A percentile compares a stretch with the other conserved stretches of the same genome.
Evolutionary conservation across 1,284 basidiomycete genomes (phyloP).

Genomic region (Leccinum insolens): DNA sequence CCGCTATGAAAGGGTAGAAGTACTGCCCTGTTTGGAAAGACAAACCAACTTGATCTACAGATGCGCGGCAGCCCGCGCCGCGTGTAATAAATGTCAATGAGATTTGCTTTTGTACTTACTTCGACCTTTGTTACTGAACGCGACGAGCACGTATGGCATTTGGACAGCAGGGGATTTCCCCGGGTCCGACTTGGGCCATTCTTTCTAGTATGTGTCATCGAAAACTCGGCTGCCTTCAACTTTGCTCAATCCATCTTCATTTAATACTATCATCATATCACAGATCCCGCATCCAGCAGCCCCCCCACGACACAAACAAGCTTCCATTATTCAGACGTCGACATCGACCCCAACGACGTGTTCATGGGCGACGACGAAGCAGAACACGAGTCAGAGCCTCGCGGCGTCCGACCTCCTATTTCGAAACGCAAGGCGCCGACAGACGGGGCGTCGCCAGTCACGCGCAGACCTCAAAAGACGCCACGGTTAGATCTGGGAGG

Average conservation of each 20-base stretch:
- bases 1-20: neutral
- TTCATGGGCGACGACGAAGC: slow-evolving; percentile 26
- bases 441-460: slow-evolving; percentile 9
- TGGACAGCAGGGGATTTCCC: slow-evolving; percentile 12
- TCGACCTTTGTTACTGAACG: neutral
- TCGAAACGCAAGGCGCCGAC: slow-evolving; percentile 31
- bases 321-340: slow-evolving; percentile 17
- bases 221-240: neutral
- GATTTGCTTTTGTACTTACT: neutral
- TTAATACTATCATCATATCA: neutral
- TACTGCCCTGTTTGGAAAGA: neutral
- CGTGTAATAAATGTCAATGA: neutral
- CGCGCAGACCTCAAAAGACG: slow-evolving; percentile 19
- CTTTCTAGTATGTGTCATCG: slow-evolving; percentile 26
- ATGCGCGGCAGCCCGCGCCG: neutral
- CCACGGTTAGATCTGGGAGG: slow-evolving; percentile 22
- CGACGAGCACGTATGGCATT: slow-evolving; percentile 7
- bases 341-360: slow-evolving; percentile 8
- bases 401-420: slow-evolving; percentile 12
- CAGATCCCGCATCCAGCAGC: slow-evolving; percentile 25
- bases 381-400: slow-evolving; percentile 5
- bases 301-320: slow-evolving; percentile 20
- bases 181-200: slow-evolving; percentile 32
- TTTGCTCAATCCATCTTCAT: neutral
- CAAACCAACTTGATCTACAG: neutral